Evolutionary conservation across 2,329 filamentous ascomycete species (phyloP).

Genomic region (Aspergillus oerlinghausenensis): DNA sequence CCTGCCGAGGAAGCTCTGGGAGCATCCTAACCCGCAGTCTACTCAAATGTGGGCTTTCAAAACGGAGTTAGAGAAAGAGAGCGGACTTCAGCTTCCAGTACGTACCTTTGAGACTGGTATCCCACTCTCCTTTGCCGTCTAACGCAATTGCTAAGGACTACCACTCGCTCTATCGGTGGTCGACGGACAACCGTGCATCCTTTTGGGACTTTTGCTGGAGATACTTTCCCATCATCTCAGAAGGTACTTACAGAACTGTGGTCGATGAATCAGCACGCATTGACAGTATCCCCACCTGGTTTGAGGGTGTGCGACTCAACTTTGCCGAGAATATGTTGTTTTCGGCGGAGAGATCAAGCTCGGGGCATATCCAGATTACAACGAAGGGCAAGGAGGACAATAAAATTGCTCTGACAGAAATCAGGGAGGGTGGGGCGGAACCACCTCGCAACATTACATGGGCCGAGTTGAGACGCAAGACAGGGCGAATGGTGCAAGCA

Average conservation of each 20-base stretch:
- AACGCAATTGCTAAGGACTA: constrained; percentile 50
- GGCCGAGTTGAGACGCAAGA: constrained; percentile 58
- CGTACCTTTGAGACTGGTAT: neutral
- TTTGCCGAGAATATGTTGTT: constrained; percentile 79
- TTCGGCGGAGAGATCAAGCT: constrained; percentile 38
- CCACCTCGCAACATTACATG: constrained; percentile 56
- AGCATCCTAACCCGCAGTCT: constrained; percentile 57
- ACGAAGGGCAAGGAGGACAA: constrained; percentile 64
- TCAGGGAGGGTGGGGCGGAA: constrained; percentile 37
- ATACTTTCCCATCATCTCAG: constrained; percentile 57
- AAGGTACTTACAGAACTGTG: constrained; percentile 54
- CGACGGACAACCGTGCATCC: constrained; percentile 54
- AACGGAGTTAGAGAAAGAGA: constrained; percentile 57
- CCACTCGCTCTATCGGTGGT: constrained; percentile 66
- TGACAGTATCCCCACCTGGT: constrained; percentile 70
- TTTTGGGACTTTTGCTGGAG: constrained; percentile 66
- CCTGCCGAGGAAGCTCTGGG: constrained; percentile 61
- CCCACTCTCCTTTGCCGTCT: neutral
- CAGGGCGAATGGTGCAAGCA: constrained; percentile 59
- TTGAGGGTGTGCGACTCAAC: constrained; percentile 67
- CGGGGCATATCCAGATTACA: constrained; percentile 42
- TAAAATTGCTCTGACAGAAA: constrained; percentile 67
- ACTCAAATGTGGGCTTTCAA: constrained; percentile 66
- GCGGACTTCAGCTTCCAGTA: constrained; percentile 56
- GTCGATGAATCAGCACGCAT: constrained; percentile 69